Evolutionary conservation across 129 eudicot species (phyloP), one percentile per base, ranked within the genome.

Genomic region (Chrysanthemum makinoi): DNA sequence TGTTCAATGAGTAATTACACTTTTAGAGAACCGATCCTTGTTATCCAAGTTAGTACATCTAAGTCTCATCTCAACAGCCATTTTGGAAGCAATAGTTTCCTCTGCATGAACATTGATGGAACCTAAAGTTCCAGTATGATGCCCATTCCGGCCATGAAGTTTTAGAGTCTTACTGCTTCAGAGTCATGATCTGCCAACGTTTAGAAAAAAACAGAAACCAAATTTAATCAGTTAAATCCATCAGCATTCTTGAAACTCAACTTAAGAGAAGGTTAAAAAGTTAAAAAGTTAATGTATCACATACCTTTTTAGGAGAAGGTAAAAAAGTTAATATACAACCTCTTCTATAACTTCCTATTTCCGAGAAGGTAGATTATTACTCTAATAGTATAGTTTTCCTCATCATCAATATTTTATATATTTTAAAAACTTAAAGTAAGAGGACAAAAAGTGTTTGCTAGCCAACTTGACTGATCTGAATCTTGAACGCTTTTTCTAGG

Each of bases 1-100:
- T 22, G 28, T 78, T 65, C 49, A 33, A 20, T 18, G 22, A 61
- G 15, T 61, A 75, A 88, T 60, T 90, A 95, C 99, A 78, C 96
- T 95, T 86, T 84, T 95, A 24, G 99, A 95, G 46, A 95, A 90
- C 44, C 79, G 48, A 60, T 95, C 99, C 82, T 86, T 88, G 88
- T 95, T 90, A 61, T 82, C 96, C 80, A 95, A 83, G 70, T 82
- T 72, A 1, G 76, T 66, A 75, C 96, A 90, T 50, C 83, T 86
- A 51, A 95, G 73, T 69, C 66, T 82, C 65, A 95, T 83, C 84
- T 90, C 97, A 44, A 85, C 81, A 62, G 91, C 96, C 79, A 61
- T 83, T 75, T 78, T 90, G 13, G 96, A 82, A 83, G 88, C 81
- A 70, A 90, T 59, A 18, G 91, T 83, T 82, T 95, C 99, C 84